phyloP scores from a whole-genome alignment of 1,139 yeast species.

The Kodamaea sp. region DNA sequence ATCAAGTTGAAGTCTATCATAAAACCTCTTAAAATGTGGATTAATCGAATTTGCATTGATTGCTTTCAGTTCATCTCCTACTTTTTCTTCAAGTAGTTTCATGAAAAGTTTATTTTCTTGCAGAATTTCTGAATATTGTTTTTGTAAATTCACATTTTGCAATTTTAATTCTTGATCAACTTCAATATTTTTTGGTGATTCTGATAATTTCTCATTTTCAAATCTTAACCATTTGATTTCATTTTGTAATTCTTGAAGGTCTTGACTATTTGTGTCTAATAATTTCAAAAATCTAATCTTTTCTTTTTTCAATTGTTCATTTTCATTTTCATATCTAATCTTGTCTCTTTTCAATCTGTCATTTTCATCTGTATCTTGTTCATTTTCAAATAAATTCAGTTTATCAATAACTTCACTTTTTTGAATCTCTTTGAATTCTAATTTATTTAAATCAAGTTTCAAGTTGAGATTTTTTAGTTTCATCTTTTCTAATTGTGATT shows the following conservation, averaged over 20 bases:
- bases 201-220: constrained; percentile 5
- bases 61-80: constrained; percentile 9
- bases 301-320: constrained; percentile 2
- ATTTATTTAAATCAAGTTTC: no score
- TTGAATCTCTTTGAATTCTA: constrained; percentile 9
- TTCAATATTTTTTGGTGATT: background rate
- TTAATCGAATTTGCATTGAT: constrained; percentile 9
- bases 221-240: constrained; percentile 15
- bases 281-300: constrained; percentile 2
- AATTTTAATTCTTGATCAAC: constrained; percentile 7
- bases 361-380: constrained; percentile 2
- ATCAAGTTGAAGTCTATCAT: constrained; percentile 24
- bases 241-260: constrained; percentile 16
- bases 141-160: constrained; percentile 9
- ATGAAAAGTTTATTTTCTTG: constrained; percentile 3
- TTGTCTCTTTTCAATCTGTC: constrained; percentile 1
- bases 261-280: constrained; percentile 3
- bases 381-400: constrained; percentile 1
- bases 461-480: no score
- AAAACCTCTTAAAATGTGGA: constrained; percentile 22
- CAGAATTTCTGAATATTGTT: constrained; percentile 11
- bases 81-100: constrained; percentile 6
- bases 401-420: constrained; percentile 2
- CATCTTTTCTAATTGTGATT: no score
- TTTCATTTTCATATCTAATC: constrained; percentile 5